Base-by-base conservation (phyloP, 2,329 filamentous ascomycete genomes). In the Nothophoma quercina region DNA sequence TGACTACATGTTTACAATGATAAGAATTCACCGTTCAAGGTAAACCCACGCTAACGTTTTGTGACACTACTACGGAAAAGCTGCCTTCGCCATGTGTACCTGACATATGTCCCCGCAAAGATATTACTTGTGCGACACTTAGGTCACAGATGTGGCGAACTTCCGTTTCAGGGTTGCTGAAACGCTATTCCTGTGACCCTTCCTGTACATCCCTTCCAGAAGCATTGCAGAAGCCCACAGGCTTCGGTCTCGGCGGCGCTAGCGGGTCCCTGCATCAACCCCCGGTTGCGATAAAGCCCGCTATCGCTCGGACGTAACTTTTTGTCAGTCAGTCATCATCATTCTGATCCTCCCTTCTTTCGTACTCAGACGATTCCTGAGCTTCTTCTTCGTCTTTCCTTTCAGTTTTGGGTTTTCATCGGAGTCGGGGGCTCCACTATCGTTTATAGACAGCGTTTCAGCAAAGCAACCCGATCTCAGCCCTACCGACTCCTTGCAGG, bases 291-390 rank as follows among this genome's bases (percentile, higher is more conserved):
- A 50, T 42, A 50, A 50, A 50, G 38, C 36, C 42, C 43, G 42
- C 32, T 53, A 53, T 53, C 50, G 50, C 42, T 43, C 38, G 15
- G 21, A 26, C 19, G 32, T 53, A 53, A 44, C 38, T 48, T 53
- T 53, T 53, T 48, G 50, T 35, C 43, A 21, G 30, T 48, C 50
- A 53, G 43, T 53, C 50, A 53, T 53, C 43, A 15, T 13, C 18
- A 18, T 39, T 34, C 7, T 32, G 35, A 34, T 36, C 43, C 15
- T 28, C 38, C 28, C 18, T 43, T 23, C 29, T n/a, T 29, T n/a
- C 23, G 8, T 8, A 12, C 13, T 15, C 15, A 21, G 10, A 46
- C 18, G n/a, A n/a, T 22, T 12, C 12, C 15, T 26, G 6, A n/a
- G 7, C 16, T 8, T 10, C 13, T n/a, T 5, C 25, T 6, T 28